A percentile compares a stretch with the other conserved stretches of the same genome.
Conservation (phyloP, 345 rosid genomes). For the Streptanthus diversifolius region DNA sequence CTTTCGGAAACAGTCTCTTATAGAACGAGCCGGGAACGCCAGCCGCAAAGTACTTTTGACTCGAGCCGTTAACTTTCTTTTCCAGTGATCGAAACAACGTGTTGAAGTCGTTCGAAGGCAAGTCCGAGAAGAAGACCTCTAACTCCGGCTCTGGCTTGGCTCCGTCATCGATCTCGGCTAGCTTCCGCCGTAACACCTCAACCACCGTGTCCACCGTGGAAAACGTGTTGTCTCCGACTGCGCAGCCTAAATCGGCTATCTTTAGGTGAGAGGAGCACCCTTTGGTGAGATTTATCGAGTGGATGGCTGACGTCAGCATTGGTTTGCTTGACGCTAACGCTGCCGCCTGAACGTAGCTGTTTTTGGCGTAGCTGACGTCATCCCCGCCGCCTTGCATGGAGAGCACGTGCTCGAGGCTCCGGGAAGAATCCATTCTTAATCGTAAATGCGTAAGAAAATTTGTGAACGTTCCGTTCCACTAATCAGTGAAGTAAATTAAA, state of each 20-base stretch:
- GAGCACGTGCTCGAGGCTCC: conserved; percentile 39
- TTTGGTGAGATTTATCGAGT: conserved; percentile 36
- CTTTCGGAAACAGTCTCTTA: conserved; percentile 46
- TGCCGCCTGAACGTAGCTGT: conserved; percentile 44
- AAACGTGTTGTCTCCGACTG: conserved; percentile 48
- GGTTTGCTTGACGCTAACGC: conserved; percentile 46
- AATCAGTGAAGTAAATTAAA: neutral
- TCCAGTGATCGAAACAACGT: conserved; percentile 33
- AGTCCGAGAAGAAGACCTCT: conserved; percentile 48
- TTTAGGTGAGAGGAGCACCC: conserved; percentile 18
- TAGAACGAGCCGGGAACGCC: conserved; percentile 57
- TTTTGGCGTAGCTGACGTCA: conserved; percentile 48
- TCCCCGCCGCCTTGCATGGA: conserved; percentile 61
- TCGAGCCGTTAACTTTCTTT: conserved; percentile 3
- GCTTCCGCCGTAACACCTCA: conserved; percentile 37
- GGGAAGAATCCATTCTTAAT: conserved; percentile 21
- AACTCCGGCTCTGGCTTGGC: conserved; percentile 34
- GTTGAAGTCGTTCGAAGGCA: conserved; percentile 55
- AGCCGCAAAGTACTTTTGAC: conserved; percentile 39
- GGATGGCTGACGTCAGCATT: conserved; percentile 40
- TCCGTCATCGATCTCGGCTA: neutral
- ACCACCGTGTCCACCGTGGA: conserved; percentile 34
- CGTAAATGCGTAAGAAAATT: neutral
- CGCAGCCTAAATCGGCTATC: conserved; percentile 55
- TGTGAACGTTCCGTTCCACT: neutral